Conservation (phyloP, 352 stramenopile species). For the Pythium brassicae region DNA sequence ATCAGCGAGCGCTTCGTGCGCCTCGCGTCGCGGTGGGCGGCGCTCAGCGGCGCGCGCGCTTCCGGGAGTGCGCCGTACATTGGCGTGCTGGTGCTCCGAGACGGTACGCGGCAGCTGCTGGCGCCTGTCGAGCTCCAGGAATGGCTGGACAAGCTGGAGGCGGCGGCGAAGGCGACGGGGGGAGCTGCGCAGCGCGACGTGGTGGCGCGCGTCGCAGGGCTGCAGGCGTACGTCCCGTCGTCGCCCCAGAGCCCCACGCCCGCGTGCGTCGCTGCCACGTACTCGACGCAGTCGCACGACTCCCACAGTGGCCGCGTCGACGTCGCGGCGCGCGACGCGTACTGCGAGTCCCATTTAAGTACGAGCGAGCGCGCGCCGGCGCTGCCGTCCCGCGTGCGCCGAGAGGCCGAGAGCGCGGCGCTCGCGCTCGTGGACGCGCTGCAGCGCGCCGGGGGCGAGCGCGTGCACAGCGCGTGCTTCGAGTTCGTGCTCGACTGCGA, state of each 20-base stretch:
- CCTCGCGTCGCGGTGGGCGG: conserved; percentile 20
- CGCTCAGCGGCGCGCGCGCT: neutral
- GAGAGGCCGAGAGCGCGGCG: conserved; percentile 23
- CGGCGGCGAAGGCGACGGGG: too few species aligned
- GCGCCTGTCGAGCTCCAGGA: conserved; percentile 15
- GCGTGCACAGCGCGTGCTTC: conserved; percentile 17
- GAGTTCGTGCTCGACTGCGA: conserved; percentile 35
- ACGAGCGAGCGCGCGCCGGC: neutral
- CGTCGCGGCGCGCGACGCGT: conserved; percentile 14
- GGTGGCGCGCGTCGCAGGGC: conserved; percentile 5
- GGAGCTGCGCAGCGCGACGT: too few species aligned
- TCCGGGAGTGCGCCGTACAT: conserved; percentile 3
- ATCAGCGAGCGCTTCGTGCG: conserved; percentile 44
- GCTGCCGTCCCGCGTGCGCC: conserved; percentile 13
- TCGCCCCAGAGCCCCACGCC: neutral
- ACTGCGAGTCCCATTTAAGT: neutral
- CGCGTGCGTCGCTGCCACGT: conserved; percentile 3
- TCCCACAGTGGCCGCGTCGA: conserved; percentile 11
- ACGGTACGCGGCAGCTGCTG: conserved; percentile 10
- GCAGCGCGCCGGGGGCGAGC: conserved; percentile 6
- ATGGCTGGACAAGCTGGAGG: conserved; percentile 17
- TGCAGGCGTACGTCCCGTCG: conserved; percentile 19
- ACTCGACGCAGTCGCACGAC: neutral
- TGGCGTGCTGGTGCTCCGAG: conserved; percentile 12
- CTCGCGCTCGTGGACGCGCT: conserved; percentile 25